phyloP scores from a whole-genome alignment of 1,139 yeast species.

The Hansenula lynferdii region DNA sequence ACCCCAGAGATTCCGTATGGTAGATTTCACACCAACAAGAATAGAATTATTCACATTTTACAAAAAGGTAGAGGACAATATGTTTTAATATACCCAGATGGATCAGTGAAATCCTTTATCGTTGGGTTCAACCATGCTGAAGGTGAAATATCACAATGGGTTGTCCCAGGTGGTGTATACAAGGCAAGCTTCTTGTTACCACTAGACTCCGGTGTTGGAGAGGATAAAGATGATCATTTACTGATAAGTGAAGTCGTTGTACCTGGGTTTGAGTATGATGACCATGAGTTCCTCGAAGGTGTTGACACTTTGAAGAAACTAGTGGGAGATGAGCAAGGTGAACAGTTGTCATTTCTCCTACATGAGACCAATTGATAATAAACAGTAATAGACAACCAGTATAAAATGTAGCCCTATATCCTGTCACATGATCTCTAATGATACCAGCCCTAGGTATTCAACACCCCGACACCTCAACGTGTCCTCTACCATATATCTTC shows the following conservation, averaged over 20 bases:
- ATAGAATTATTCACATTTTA: conserved; percentile 44
- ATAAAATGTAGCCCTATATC: conserved; percentile 2
- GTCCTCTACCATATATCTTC: no score
- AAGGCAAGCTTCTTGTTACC: conserved; percentile 43
- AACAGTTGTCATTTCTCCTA: conserved; percentile 25
- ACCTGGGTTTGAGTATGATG: conserved; percentile 50
- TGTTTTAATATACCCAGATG: conserved; percentile 42
- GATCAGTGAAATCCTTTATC: conserved; percentile 36
- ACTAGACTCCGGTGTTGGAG: conserved; percentile 21
- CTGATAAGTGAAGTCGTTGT: conserved; percentile 49
- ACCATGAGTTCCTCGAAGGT: conserved; percentile 36
- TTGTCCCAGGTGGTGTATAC: conserved; percentile 49
- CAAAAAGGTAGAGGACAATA: conserved; percentile 47
- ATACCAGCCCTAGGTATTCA: no score
- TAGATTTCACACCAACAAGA: conserved; percentile 38
- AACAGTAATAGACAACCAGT: no score
- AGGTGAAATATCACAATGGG: conserved; percentile 49
- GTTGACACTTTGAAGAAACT: conserved; percentile 26
- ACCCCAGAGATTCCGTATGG: conserved; percentile 43
- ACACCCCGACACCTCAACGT: no score
- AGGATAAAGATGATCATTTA: conserved; percentile 32
- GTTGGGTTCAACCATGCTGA: conserved; percentile 39
- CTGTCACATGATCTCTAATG: no score
- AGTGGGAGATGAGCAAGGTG: conserved; percentile 32
- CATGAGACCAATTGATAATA: conserved; percentile 1